Base-by-base conservation (phyloP, 768 basidiomycete genomes). In the Tubosaeta sp. region DNA sequence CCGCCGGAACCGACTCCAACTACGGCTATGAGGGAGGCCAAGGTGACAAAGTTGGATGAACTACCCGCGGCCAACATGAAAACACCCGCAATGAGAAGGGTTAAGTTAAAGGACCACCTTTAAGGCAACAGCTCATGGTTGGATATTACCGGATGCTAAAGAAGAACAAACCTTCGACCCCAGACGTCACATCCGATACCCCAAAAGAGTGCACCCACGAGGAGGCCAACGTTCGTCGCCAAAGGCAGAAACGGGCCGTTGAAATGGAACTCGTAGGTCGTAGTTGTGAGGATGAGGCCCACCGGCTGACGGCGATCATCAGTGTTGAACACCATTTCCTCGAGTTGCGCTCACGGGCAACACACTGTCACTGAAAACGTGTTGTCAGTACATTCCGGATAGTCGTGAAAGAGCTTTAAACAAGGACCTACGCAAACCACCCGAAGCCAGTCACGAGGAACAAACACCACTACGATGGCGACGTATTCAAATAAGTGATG, bases 41-140 rank as follows among this genome's bases (percentile, higher is more conserved):
- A 69, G 8, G 76, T 67, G 22, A 76, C 52, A 48, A 83, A 82
- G 57, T 74, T 71, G 6, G 69, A 67, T 0, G 81, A 68, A 7
- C 72, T 75, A 7, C 74, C 80, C 6, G 80, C 74, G 5, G 74
- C 72, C 29, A 82, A 68, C 6, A 80, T 80, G 50, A 84, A 84
- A 26, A 76, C 61, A 0, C 76, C 77, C 5, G 78, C 73, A 26
- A 84, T 70, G 44, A 83, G 70, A 7, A 85, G 68, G 0, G 82
- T 84, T 48, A 77, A 51, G 53, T 82, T 83, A 67, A 79, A 81
- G 1, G 76, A 71, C 76, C 73, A 77, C 46, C 77, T 77, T 48
- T 1, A 34, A 11, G 26, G 31, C 17, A 12, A 4, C 29, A 22
- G 13, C 31, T 16, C 37, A 22, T 1, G 7, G 29, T 38, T 27